A percentile compares a stretch with the other conserved stretches of the same genome.
Conservation (phyloP, 768 basidiomycete genomes). For the Psilocybe tampanensis region DNA sequence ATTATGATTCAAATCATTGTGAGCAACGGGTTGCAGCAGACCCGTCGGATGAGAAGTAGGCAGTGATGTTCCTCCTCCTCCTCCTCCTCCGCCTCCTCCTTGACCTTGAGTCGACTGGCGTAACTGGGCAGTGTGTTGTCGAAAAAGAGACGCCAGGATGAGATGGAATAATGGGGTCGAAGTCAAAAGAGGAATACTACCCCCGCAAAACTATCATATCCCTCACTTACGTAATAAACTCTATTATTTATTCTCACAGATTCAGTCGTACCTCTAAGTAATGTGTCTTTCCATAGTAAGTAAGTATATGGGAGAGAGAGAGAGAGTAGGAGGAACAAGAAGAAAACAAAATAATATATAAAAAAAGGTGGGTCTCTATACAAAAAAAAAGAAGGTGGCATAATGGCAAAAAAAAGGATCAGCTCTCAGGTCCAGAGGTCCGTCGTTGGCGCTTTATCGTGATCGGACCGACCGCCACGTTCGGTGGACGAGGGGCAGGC, state of each 20-base stretch:
- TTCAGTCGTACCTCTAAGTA: background rate
- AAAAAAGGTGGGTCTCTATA: slow-evolving; percentile 5
- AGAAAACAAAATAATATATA: slow-evolving; percentile 18
- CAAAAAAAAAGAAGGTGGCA: background rate
- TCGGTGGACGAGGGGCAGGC: slow-evolving; percentile 31
- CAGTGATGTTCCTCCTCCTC: slow-evolving; percentile 5
- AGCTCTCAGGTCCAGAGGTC: slow-evolving; percentile 55
- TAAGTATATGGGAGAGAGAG: background rate
- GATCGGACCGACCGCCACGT: slow-evolving; percentile 33
- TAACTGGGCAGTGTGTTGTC: slow-evolving; percentile 47
- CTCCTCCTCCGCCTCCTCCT: slow-evolving; percentile 3
- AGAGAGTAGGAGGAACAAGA: slow-evolving; percentile 12
- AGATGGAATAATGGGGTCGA: slow-evolving; percentile 16
- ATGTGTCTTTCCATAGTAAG: background rate
- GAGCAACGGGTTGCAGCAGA: slow-evolving; percentile 61
- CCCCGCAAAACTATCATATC: background rate
- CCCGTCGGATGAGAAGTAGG: slow-evolving; percentile 34
- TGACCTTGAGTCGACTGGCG: slow-evolving; percentile 21
- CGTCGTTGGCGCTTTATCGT: slow-evolving; percentile 83
- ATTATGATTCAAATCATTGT: slow-evolving; percentile 44
- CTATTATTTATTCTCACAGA: too few species aligned
- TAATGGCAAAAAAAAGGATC: slow-evolving; percentile 11
- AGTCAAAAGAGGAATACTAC: background rate
- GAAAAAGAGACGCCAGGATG: slow-evolving; percentile 73
- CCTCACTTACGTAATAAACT: too few species aligned